Evolutionary conservation across 2,329 filamentous ascomycete genomes (phyloP).

Genomic region (Aspergillus pseudotamarii): DNA sequence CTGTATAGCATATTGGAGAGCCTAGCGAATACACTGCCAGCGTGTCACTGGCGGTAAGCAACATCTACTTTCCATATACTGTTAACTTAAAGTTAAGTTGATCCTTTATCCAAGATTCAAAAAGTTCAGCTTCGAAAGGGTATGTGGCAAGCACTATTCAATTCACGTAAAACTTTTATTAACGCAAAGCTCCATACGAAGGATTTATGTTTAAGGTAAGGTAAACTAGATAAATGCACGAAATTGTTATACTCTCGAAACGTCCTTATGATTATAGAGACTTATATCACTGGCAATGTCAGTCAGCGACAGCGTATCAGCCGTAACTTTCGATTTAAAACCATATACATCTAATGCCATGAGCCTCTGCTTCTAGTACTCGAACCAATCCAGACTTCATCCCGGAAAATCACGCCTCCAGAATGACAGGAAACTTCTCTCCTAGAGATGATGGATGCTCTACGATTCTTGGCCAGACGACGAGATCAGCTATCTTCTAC

Average conservation of each 20-base stretch:
- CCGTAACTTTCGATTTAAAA: background rate
- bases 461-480: background rate
- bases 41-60: background rate
- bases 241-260: background rate
- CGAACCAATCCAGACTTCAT: background rate
- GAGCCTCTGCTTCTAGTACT: background rate
- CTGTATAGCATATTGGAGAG: background rate
- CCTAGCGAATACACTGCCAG: too few relatives aligned
- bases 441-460: background rate
- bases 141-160: too few relatives aligned
- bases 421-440: background rate
- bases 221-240: background rate
- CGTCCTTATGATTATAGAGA: background rate
- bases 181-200: background rate
- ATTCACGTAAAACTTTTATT: background rate
- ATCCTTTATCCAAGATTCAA: too few relatives aligned
- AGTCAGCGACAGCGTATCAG: background rate
- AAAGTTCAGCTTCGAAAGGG: too few relatives aligned
- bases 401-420: background rate
- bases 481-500: background rate
- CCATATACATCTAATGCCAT: background rate
- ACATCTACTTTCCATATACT: background rate
- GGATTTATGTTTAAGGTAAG: background rate
- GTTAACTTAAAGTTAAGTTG: background rate
- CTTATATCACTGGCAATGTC: background rate